Evolutionary conservation across 345 rosid genomes (phyloP).

Genomic region (Hypericum androsaemum): DNA sequence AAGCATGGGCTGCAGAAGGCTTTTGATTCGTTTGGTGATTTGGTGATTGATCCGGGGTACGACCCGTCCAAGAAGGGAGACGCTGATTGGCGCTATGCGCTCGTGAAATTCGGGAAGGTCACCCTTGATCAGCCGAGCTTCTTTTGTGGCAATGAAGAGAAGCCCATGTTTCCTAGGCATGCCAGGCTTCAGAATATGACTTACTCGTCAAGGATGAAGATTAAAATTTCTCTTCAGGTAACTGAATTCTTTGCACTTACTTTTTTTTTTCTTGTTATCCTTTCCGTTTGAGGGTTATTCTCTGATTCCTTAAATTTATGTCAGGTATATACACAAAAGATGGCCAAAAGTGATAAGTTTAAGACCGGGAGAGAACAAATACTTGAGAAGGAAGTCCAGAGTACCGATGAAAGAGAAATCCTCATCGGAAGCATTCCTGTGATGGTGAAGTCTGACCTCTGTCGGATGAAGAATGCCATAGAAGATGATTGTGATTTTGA

Average conservation of each 20-base stretch:
- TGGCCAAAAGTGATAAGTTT: conserved; percentile 59
- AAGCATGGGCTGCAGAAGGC: conserved; percentile 50
- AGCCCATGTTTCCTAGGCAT: conserved; percentile 52
- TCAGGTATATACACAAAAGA: conserved; percentile 44
- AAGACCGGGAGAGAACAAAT: conserved; percentile 65
- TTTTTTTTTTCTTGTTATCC: neutral
- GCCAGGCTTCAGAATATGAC: conserved; percentile 94
- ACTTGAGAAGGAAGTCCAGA: conserved; percentile 28
- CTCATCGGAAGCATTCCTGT: conserved; percentile 72
- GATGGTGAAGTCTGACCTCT: conserved; percentile 80
- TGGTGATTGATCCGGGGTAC: conserved; percentile 51
- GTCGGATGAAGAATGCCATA: conserved; percentile 52
- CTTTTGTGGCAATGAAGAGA: conserved; percentile 26
- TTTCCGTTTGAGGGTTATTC: neutral
- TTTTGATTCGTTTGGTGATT: conserved; percentile 58
- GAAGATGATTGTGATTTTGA: conserved; percentile 81
- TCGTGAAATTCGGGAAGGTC: conserved; percentile 52
- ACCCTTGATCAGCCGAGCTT: conserved; percentile 47
- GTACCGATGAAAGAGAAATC: conserved; percentile 37
- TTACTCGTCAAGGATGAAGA: conserved; percentile 60
- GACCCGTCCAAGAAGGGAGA: conserved; percentile 68
- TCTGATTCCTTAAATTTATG: conserved; percentile 13
- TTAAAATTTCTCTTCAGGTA: conserved; percentile 61
- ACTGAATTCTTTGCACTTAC: neutral
- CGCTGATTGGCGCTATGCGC: conserved; percentile 45